Conservation (phyloP, 257 asterid genomes). For the Gentiana straminea region DNA sequence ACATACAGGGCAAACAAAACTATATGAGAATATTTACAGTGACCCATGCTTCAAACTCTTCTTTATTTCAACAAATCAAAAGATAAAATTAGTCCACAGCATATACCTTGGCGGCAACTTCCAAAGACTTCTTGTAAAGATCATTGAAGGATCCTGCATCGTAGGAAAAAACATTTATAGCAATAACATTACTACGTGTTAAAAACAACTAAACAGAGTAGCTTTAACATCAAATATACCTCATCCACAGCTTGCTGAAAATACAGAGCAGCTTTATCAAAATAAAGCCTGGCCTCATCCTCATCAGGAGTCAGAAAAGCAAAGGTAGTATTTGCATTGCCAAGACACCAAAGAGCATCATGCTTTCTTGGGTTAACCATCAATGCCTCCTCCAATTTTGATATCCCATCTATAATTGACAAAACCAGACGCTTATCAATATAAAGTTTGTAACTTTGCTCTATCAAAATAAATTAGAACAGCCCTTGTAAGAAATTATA, state of each 20-base stretch:
- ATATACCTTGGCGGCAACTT: not conserved
- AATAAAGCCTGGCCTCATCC: slow-evolving; percentile 50
- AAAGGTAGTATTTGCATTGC: slow-evolving; percentile 74
- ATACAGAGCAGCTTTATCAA: slow-evolving; percentile 47
- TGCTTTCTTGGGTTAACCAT: slow-evolving; percentile 55
- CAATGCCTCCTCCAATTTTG: slow-evolving; percentile 82
- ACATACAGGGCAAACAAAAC: too few species aligned
- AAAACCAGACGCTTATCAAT: not conserved
- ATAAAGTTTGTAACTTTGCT: too few species aligned
- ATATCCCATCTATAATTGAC: slow-evolving; percentile 49
- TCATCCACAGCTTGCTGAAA: slow-evolving; percentile 63
- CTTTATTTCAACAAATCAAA: not conserved
- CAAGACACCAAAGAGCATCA: slow-evolving; percentile 81
- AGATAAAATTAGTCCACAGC: too few species aligned
- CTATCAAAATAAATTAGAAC: too few species aligned
- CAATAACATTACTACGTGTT: not conserved
- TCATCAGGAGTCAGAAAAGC: slow-evolving; percentile 65
- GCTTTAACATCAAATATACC: slow-evolving; percentile 26
- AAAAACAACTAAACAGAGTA: not conserved
- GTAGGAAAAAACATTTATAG: slow-evolving; percentile 1
- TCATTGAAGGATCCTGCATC: slow-evolving; percentile 53
- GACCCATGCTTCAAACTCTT: not conserved
- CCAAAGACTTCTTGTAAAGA: not conserved
- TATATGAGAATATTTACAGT: not conserved
- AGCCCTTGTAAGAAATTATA: too few species aligned